These are phyloP conservation scores for Earliella scabrosa DNA, from an alignment of 1,284 basidiomycete species.

Conservation along the genomic window DNA sequence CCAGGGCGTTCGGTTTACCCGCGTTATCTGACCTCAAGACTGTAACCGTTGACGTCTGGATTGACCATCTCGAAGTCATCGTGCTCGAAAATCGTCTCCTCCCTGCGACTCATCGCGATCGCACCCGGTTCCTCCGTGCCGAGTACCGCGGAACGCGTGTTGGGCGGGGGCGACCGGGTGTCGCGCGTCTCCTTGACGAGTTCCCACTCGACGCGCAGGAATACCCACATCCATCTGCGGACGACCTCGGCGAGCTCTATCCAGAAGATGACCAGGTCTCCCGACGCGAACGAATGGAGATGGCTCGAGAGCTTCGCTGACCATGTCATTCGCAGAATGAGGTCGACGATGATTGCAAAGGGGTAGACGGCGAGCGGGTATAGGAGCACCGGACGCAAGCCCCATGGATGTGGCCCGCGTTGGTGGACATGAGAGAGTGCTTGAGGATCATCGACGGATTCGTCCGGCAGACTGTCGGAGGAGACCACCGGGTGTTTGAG, in stretches of 20 bases:
- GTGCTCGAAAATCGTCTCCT: slow-evolving; percentile 23
- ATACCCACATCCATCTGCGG: slow-evolving; percentile 96
- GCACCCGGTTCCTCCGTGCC: background rate
- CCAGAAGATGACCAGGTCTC: slow-evolving; percentile 86
- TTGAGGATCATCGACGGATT: slow-evolving; percentile 23
- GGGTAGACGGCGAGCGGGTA: slow-evolving; percentile 90
- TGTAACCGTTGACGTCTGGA: slow-evolving; percentile 14
- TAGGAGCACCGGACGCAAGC: slow-evolving; percentile 73
- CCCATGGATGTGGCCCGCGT: slow-evolving; percentile 56
- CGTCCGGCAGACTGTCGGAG: slow-evolving; percentile 30
- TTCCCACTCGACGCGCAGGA: slow-evolving; percentile 96
- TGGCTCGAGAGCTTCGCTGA: slow-evolving; percentile 90
- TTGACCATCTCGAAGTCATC: slow-evolving; percentile 35
- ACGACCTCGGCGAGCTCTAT: slow-evolving; percentile 91
- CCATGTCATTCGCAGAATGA: slow-evolving; percentile 95
- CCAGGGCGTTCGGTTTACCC: background rate
- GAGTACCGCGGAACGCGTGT: background rate
- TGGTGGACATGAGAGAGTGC: slow-evolving; percentile 17
- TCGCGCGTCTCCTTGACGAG: slow-evolving; percentile 56
- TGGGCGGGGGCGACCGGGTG: slow-evolving; percentile 22
- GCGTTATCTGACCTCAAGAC: slow-evolving; percentile 15
- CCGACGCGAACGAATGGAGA: slow-evolving; percentile 82
- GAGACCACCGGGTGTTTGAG: slow-evolving; percentile 18
- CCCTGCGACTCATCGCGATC: slow-evolving; percentile 16
- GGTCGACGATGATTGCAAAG: slow-evolving; percentile 81